Base-by-base conservation (phyloP, 495 filamentous ascomycete species). In the Talaromyces borbonicus region DNA sequence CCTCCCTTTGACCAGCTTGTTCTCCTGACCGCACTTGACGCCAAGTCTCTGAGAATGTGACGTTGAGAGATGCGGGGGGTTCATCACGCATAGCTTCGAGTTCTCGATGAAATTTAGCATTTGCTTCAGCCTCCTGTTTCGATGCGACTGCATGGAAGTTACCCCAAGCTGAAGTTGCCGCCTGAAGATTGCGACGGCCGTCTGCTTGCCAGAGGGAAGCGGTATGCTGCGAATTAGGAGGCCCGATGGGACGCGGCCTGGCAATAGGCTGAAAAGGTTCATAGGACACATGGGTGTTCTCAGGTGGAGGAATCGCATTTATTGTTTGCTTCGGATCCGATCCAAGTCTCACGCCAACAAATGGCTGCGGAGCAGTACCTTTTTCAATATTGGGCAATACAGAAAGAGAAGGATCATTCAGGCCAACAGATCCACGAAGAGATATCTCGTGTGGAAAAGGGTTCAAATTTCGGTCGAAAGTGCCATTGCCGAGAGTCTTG, bases 401-500 rank as follows among this genome's bases (percentile, higher is more conserved):
- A 37, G 69, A 60, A 35, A 58, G 29, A 31, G 64, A n/a, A 44
- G 65, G 60, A 26, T 72, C 68, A 42, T 37, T 37, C 11, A 72
- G 44, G 30, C 54, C 56, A 18, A 69, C 52, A 49, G 60, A 61
- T 31, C 53, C 63, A 46, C 66, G 67, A 35, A 65, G 56, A 56
- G 60, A 54, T 33, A 61, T 46, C 40, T 70, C 73, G 25, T 58
- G 58, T 11, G 59, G 49, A 25, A 75, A 66, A 5, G 67, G 63
- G 8, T 72, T 68, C 15, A 87, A 63, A 43, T 76, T 71, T 38
- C 77, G 73, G 38, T 80, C 78, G 54, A 89, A 89, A 3, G 84
- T 84, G n/a, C 85, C 85, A 52, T 89, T 89, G 2, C 85, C 85
- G 18, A 89, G 69, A 16, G 75, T 77, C 46, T 78, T 76, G 52